phyloP scores from a whole-genome alignment of 2,329 filamentous ascomycete genomes.

The Stagonosporopsis rhizophila region DNA sequence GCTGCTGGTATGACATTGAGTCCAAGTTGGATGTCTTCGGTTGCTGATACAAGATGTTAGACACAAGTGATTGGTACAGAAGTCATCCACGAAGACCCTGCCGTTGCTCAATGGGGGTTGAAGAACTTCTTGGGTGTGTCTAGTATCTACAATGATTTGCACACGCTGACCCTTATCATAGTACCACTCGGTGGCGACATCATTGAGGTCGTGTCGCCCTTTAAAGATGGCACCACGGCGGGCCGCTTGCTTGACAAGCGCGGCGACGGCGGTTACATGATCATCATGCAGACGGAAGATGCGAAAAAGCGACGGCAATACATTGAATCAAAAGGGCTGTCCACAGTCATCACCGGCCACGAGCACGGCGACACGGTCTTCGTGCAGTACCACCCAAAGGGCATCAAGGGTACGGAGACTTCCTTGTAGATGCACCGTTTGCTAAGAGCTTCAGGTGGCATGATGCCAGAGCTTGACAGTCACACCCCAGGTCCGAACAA shows the following conservation, averaged over 20 bases:
- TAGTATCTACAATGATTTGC: background rate
- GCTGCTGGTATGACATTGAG: constrained; percentile 31
- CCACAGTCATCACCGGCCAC: constrained; percentile 50
- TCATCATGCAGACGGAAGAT: constrained; percentile 57
- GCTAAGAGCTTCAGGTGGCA: constrained; percentile 41
- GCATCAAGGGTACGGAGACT: constrained; percentile 42
- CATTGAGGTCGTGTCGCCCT: constrained; percentile 54
- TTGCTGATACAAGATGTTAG: constrained; percentile 17
- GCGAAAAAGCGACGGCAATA: constrained; percentile 47
- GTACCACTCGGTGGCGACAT: constrained; percentile 54
- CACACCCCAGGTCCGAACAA: constrained; percentile 45
- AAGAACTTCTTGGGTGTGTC: constrained; percentile 50
- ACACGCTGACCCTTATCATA: constrained; percentile 20
- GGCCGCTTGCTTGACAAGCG: constrained; percentile 52
- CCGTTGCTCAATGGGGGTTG: constrained; percentile 50
- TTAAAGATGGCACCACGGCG: constrained; percentile 49
- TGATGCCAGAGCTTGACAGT: constrained; percentile 56
- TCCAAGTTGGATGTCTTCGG: too few species aligned
- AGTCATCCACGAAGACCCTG: constrained; percentile 50
- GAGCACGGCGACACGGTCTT: constrained; percentile 44
- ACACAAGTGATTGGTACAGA: constrained; percentile 50
- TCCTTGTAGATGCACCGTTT: background rate
- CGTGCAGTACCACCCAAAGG: constrained; percentile 56
- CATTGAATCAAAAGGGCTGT: constrained; percentile 47
- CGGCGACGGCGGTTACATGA: constrained; percentile 57